Evolutionary conservation across 202 grass and related monocot species (phyloP).

Genomic region (Saccharum hybrid): DNA sequence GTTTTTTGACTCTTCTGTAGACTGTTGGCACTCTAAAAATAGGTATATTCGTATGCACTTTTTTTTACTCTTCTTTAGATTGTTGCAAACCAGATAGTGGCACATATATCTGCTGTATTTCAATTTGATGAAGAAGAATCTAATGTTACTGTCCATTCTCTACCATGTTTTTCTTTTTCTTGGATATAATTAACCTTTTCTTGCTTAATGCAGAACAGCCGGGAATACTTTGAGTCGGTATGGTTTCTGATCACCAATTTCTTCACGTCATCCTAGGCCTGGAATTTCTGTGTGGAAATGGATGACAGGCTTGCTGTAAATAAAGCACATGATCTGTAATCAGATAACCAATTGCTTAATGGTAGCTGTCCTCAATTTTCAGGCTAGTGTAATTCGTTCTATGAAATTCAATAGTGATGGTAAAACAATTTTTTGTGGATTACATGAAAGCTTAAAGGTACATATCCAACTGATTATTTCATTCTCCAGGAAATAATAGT

Average conservation of each 20-base stretch:
- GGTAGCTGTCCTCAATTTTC: slow-evolving; percentile 43
- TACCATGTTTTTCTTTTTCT: slow-evolving; percentile 38
- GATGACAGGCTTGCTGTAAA: slow-evolving; percentile 19
- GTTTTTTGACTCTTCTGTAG: background rate
- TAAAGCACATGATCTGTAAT: slow-evolving; percentile 17
- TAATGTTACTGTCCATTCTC: slow-evolving; percentile 16
- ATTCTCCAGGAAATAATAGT: background rate
- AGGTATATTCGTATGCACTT: slow-evolving; percentile 7
- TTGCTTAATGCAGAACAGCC: slow-evolving; percentile 52
- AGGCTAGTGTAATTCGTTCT: slow-evolving; percentile 78
- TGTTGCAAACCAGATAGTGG: slow-evolving; percentile 27
- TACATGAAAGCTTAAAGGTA: slow-evolving; percentile 96
- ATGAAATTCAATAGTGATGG: slow-evolving; percentile 94
- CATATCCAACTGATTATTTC: slow-evolving; percentile 23
- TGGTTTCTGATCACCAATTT: slow-evolving; percentile 31
- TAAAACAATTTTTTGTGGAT: slow-evolving; percentile 82
- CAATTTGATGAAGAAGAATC: slow-evolving; percentile 22
- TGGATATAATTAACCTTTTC: slow-evolving; percentile 42
- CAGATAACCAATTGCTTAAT: slow-evolving; percentile 37
- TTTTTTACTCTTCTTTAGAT: background rate
- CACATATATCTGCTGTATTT: slow-evolving; percentile 19
- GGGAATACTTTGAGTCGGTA: slow-evolving; percentile 53
- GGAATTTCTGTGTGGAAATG: slow-evolving; percentile 24
- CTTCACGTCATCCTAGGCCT: slow-evolving; percentile 19
- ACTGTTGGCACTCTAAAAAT: background rate